Conservation (phyloP, 192 early-diverging fungal genomes). For the Glomus cerebriforme region DNA sequence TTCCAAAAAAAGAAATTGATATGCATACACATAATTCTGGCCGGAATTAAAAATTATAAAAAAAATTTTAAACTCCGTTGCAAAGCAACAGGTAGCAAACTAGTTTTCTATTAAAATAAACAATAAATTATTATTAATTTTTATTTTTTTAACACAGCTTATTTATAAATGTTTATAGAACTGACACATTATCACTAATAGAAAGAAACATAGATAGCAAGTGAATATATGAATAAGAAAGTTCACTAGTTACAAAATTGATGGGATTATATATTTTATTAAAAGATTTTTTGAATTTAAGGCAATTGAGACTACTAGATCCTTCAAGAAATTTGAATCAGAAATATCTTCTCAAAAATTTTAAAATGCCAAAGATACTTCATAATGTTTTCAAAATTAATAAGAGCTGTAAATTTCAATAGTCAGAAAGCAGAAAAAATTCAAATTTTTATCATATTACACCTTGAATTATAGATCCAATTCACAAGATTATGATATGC, state of each 20-base stretch:
- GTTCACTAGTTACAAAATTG: constrained; percentile 11
- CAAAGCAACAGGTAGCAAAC: too few relatives aligned
- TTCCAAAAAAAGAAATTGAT: too few relatives aligned
- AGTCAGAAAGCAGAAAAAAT: constrained; percentile 21
- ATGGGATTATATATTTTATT: constrained; percentile 11
- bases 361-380: constrained; percentile 26
- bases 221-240: constrained; percentile 19
- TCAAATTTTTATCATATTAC: constrained; percentile 23
- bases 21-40: too few relatives aligned
- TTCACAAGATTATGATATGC: constrained; percentile 18
- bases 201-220: constrained; percentile 13
- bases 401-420: constrained; percentile 14
- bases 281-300: constrained; percentile 4
- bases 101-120: too few relatives aligned
- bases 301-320: constrained; percentile 13
- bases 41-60: too few relatives aligned
- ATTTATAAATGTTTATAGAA: constrained; percentile 22
- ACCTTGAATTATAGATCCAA: constrained; percentile 24
- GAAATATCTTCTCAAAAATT: constrained; percentile 7
- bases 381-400: constrained; percentile 14
- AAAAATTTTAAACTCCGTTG: too few relatives aligned
- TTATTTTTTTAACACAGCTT: neutral
- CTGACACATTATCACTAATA: constrained; percentile 12
- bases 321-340: constrained; percentile 13
- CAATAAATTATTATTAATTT: constrained; percentile 6